Evolutionary conservation across 2,329 filamentous ascomycete genomes (phyloP), one percentile per base, ranked within the genome.

Genomic region (Metarhizium robertsii): DNA sequence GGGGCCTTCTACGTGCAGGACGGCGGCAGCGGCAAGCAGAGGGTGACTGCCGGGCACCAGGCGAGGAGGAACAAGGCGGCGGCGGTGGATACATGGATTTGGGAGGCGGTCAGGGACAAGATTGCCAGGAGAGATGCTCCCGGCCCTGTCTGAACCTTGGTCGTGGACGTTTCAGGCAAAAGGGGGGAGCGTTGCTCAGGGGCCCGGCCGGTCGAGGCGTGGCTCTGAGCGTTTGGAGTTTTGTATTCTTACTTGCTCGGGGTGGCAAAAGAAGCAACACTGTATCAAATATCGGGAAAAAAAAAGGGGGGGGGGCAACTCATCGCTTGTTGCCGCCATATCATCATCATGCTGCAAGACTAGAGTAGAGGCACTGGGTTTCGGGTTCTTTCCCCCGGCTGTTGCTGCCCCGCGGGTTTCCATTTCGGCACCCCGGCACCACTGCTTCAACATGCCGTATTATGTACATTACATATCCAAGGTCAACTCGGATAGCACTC

Each of bases 21-120:
- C 61, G 62, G 43, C 54, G 52, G 10, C 11, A 1, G 14, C 40
- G 43, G 43, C 25, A 25, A 25, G 25, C 25, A 25, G 25, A 25
- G 25, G 3, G 43, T 7, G n/a, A 29, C 16, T 16, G 18, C 18
- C 10, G 4, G 43, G 43, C 14, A 57, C 2, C 54, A 53, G 50
- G 18, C 50, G 34, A 57, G 52, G 55, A 14, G 53, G 47, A 53
- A 62, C 7, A 34, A 34, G 32, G 32, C 32, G 53, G 60, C 61
- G 57, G 43, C 57, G 58, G 66, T 71, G 0, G 68, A 73, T 56
- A 62, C 61, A 45, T 75, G 73, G 73, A 69, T 75, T 6, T 75
- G 73, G 73, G 70, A 72, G 46, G 65, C 63, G 0, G 60, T 74
- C 50, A 68, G 64, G 58, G 63, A 66, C n/a, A 67, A 64, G 54